Conservation (phyloP, 2,329 filamentous ascomycete species). For the Fusarium nurragi region DNA sequence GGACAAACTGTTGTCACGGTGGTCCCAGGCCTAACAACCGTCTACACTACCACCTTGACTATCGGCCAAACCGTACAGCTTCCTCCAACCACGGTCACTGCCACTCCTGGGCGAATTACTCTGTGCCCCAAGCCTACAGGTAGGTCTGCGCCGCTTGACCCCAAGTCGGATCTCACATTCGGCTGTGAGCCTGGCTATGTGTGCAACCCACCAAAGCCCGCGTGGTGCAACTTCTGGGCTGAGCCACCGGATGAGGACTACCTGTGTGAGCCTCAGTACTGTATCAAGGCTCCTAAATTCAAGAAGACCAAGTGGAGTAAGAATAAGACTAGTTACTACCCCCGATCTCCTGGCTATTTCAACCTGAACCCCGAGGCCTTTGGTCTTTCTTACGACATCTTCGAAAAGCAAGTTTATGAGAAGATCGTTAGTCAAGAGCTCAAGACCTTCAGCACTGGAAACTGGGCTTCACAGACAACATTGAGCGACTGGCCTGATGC, state of each 20-base stretch:
- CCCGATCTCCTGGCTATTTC: conserved; percentile 65
- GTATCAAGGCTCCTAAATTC: conserved; percentile 54
- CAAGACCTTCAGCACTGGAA: conserved; percentile 62
- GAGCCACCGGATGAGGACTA: conserved; percentile 58
- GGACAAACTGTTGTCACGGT: conserved; percentile 46
- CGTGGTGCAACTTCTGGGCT: conserved; percentile 61
- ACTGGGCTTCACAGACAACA: conserved; percentile 63
- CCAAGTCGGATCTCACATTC: conserved; percentile 58
- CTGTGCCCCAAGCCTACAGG: conserved; percentile 59
- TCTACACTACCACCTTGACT: conserved; percentile 46
- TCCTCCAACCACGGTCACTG: conserved; percentile 44
- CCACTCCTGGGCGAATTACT: conserved; percentile 47
- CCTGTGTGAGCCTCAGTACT: conserved; percentile 57
- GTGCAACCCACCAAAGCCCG: conserved; percentile 62
- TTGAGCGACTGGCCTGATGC: conserved; percentile 50
- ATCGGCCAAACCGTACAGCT: conserved; percentile 44
- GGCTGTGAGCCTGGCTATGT: conserved; percentile 64
- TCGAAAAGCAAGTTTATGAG: conserved; percentile 56
- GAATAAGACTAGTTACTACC: conserved; percentile 61
- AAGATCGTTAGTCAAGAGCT: conserved; percentile 50
- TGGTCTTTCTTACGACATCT: conserved; percentile 71
- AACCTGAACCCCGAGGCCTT: conserved; percentile 70
- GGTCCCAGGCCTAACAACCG: conserved; percentile 41
- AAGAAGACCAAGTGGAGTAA: conserved; percentile 54
- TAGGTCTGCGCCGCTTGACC: conserved; percentile 44